Evolutionary conservation across 495 filamentous ascomycete genomes (phyloP), one percentile per base, ranked within the genome.

Genomic region (Penicillium arizonense): DNA sequence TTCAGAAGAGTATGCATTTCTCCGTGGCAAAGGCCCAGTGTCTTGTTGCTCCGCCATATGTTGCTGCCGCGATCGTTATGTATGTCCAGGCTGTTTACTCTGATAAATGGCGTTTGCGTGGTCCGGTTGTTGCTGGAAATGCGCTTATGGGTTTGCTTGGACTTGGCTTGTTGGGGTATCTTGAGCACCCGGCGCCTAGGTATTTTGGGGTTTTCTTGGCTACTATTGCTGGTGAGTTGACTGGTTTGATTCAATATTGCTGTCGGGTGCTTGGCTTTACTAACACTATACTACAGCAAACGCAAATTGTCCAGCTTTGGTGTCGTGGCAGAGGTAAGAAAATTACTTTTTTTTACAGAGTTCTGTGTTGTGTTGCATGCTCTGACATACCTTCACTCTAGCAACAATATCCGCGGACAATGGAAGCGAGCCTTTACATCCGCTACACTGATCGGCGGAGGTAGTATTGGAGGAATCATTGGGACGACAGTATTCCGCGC

Each of bases 1-100:
- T 88, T 9, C 68, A 83, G 53, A 72, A 70, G 43, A 84, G 84
- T 1, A 80, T 88, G 69, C 80, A 79, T 0, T 88, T 87, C 52
- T 77, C 76, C 56, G 62, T 78, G 12, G 78, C 63, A 5, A 62
- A 64, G 34, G 53, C 81, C 0, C 80, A 85, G 63, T 83, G 80
- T 64, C 73, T 86, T 0, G 69, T 77, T 44, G 79, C 80, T 0
- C 82, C 83, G 13, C 81, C 80, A 3, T 84, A 83, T 63, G 78
- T 62, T n/a, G 63, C 77, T 18, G 79, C 79, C 24, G 76, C 11
- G 16, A 65, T 83, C 45, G 63, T 80, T 55, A 81, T 82, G 74
- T 77, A 58, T 46, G 42, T 34, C 9, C 65, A 47, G 35, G 50
- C 42, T 14, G 5, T 46, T 21, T 37, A 28, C 28, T 14, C 39